Base-by-base conservation (phyloP, 2,329 filamentous ascomycete genomes). In the Aspergillus oerlinghausenensis region DNA sequence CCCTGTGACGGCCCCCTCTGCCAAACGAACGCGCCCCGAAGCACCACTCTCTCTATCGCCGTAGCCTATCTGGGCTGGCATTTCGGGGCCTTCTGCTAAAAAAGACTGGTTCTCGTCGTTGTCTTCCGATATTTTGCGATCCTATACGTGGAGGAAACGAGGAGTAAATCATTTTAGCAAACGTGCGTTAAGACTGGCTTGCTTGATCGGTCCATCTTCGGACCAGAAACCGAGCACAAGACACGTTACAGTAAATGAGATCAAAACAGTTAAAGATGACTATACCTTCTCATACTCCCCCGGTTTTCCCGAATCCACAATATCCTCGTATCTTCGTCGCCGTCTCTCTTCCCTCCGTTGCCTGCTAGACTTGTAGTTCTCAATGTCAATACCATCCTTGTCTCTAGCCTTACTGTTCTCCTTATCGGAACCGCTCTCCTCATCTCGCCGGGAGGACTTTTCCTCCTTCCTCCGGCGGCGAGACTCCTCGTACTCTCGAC, bases 21-120 rank as follows among this genome's bases (percentile, higher is more conserved):
- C 57, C 38, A 52, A 55, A 42, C 58, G 47, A 59, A 60, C 62
- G 57, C 66, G 69, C 73, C 74, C 75, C 76, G 77, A 79, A 80
- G 75, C 75, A 77, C 75, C 71, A 70, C 71, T 62, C 68, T 68
- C 43, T 47, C 43, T 64, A 64, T 71, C 65, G 65, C 63, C 61
- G 59, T 68, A 65, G 65, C 70, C 64, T 75, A 76, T 74, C 73
- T 71, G 59, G 52, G 59, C 62, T 75, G 79, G 79, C 75, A 81
- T 80, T 82, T 84, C 83, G 80, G 81, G 82, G 82, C 82, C 77
- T 75, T 77, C 76, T 70, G 72, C 83, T 86, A 86, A 85, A 85
- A 86, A 86, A 85, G 83, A 80, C 76, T 79, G 69, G 52, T 71
- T 53, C 55, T 74, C 62, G 59, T 70, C 59, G 67, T 73, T 69